Evolutionary conservation across 352 stramenopile genomes (phyloP).

Genomic region (Blastocystis sp.): DNA sequence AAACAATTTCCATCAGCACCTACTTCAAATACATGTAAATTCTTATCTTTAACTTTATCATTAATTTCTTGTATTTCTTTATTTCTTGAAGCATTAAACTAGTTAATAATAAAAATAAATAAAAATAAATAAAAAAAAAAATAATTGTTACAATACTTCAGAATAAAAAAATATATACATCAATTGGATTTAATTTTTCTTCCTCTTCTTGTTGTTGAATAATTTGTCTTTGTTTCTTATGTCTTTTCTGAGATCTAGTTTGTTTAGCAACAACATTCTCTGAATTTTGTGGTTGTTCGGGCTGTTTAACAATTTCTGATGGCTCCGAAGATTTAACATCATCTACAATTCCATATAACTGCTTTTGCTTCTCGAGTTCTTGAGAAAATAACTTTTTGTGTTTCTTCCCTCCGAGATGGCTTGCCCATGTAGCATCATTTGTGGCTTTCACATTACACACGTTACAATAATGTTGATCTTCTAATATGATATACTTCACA

Average conservation of each 20-base stretch:
- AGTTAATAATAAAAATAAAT: slow-evolving; percentile 1
- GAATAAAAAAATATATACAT: too few relatives aligned
- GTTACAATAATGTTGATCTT: background rate
- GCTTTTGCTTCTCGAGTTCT: background rate
- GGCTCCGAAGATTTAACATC: background rate
- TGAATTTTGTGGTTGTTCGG: background rate
- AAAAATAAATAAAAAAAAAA: slow-evolving; percentile 19
- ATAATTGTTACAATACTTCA: too few relatives aligned
- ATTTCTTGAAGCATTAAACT: slow-evolving; percentile 3
- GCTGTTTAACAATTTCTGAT: background rate
- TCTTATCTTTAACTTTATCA: background rate
- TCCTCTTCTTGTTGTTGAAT: background rate
- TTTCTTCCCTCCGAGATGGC: slow-evolving; percentile 29
- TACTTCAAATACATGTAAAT: background rate
- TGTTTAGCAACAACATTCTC: background rate
- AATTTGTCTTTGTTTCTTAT: background rate
- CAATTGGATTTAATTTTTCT: background rate
- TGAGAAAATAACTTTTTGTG: background rate
- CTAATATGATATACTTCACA: background rate
- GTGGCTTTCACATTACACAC: slow-evolving; percentile 2
- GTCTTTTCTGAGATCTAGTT: background rate
- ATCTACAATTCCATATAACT: background rate
- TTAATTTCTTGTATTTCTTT: slow-evolving; percentile 7
- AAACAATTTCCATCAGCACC: slow-evolving; percentile 17
- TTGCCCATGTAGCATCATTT: slow-evolving; percentile 16